Percentiles rank a stretch among this genome's conserved stretches.
phyloP scores from a whole-genome alignment of 75 land plant species.

The Pseudotsuga menziesii region DNA sequence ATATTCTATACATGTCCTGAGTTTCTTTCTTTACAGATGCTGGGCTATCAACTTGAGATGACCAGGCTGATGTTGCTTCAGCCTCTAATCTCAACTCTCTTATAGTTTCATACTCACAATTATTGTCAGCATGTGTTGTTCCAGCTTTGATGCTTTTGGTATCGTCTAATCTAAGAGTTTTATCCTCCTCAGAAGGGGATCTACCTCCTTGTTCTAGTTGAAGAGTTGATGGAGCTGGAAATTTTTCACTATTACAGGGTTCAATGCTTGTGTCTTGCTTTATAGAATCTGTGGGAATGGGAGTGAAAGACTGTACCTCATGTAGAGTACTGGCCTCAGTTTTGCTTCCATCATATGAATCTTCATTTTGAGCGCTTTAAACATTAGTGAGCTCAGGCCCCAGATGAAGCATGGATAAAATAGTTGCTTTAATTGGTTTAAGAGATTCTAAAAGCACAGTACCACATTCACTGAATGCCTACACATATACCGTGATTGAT shows the following conservation, averaged over 20 bases:
- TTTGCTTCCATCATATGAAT: background rate
- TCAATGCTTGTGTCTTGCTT: background rate
- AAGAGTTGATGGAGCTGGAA: constrained; percentile 63
- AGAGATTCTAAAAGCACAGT: constrained; percentile 27
- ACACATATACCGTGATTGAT: constrained; percentile 14
- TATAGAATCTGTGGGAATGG: background rate
- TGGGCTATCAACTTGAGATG: constrained; percentile 6
- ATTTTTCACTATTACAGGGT: constrained; percentile 23
- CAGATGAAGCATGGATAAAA: constrained; percentile 30
- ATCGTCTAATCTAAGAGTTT: constrained; percentile 20
- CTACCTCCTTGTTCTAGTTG: constrained; percentile 43
- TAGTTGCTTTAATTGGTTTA: constrained; percentile 42
- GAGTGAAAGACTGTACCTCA: background rate
- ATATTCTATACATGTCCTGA: constrained; percentile 6
- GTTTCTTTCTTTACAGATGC: constrained; percentile 5
- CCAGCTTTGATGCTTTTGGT: background rate
- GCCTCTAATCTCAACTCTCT: background rate
- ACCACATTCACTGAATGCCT: constrained; percentile 50
- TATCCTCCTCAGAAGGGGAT: constrained; percentile 24
- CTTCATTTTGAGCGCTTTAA: constrained; percentile 1
- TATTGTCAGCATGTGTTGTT: constrained; percentile 9
- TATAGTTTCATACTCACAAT: background rate
- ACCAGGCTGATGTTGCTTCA: constrained; percentile 5
- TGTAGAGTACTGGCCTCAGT: background rate
- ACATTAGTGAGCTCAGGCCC: constrained; percentile 8